Evolutionary conservation across 139 green algal species (phyloP).

Genomic region (Chlamydomonas applanata): DNA sequence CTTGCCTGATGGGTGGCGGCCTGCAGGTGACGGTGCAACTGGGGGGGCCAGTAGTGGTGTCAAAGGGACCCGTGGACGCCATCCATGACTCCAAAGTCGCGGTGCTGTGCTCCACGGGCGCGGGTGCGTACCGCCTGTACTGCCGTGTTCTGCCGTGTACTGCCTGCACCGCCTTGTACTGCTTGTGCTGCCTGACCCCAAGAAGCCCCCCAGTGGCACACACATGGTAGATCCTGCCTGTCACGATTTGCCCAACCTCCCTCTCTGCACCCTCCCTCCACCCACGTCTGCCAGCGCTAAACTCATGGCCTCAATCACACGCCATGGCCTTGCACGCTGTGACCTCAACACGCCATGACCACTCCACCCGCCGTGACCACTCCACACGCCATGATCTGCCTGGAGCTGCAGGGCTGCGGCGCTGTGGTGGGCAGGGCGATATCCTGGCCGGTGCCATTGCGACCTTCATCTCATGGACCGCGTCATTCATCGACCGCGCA

Average conservation of each 20-base stretch:
- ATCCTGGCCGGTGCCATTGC: constrained; percentile 47
- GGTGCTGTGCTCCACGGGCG: constrained; percentile 30
- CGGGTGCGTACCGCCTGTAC: constrained; percentile 11
- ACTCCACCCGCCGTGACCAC: no score
- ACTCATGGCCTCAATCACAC: no score
- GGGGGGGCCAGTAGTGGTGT: constrained; percentile 32
- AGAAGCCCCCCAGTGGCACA: not conserved
- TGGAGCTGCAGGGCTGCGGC: constrained; percentile 31
- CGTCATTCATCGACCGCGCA: constrained; percentile 25
- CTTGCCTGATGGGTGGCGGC: no score
- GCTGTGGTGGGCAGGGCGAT: constrained; percentile 68
- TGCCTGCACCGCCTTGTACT: no score
- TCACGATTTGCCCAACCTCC: no score
- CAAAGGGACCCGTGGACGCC: constrained; percentile 40
- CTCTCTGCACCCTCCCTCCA: no score
- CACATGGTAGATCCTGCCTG: no score
- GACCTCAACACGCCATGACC: no score
- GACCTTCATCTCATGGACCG: constrained; percentile 42
- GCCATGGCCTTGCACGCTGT: no score
- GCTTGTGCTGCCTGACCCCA: no score
- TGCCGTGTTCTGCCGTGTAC: not conserved
- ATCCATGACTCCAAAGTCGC: constrained; percentile 29
- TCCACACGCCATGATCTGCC: no score
- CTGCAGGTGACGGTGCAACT: constrained; percentile 23
- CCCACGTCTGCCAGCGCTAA: no score